A percentile compares a stretch with the other conserved stretches of the same genome.
Evolutionary conservation across 2,329 filamentous ascomycete species (phyloP).

Genomic region (Coniochaeta ligniaria): DNA sequence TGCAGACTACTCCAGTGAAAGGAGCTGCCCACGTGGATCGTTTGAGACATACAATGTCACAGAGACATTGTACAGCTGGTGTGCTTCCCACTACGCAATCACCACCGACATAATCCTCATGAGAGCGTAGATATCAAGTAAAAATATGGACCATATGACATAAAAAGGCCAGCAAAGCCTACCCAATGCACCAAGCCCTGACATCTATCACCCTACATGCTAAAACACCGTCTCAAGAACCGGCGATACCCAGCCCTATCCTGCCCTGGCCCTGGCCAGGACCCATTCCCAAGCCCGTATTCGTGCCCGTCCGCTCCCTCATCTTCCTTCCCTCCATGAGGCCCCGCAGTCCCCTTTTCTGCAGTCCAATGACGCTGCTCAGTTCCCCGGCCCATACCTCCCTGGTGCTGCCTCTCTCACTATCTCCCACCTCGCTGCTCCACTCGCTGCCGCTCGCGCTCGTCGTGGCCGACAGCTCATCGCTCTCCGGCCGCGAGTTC

Average conservation of each 20-base stretch:
- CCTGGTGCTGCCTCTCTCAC: conserved; percentile 37
- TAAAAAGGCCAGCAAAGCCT: background rate
- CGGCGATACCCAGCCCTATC: conserved; percentile 47
- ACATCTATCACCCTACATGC: background rate
- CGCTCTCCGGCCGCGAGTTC: conserved; percentile 31
- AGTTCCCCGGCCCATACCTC: conserved; percentile 78
- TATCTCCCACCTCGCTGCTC: conserved; percentile 46
- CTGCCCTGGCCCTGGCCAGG: conserved; percentile 20
- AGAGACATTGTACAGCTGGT: background rate
- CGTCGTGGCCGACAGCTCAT: conserved; percentile 40
- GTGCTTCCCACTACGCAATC: background rate
- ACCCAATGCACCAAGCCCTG: background rate
- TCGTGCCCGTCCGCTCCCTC: conserved; percentile 59
- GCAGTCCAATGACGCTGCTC: conserved; percentile 86
- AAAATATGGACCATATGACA: background rate
- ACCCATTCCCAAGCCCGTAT: conserved; percentile 5
- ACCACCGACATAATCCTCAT: background rate
- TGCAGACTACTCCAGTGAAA: too few species aligned
- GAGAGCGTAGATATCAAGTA: background rate
- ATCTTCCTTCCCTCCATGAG: conserved; percentile 91
- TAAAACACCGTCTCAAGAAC: conserved; percentile 22
- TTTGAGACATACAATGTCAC: background rate
- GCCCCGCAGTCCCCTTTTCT: conserved; percentile 86
- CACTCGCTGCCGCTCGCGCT: conserved; percentile 49
- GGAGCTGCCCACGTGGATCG: too few species aligned